Conservation (phyloP, 129 eudicot species). For the Saussurea involucrata region DNA sequence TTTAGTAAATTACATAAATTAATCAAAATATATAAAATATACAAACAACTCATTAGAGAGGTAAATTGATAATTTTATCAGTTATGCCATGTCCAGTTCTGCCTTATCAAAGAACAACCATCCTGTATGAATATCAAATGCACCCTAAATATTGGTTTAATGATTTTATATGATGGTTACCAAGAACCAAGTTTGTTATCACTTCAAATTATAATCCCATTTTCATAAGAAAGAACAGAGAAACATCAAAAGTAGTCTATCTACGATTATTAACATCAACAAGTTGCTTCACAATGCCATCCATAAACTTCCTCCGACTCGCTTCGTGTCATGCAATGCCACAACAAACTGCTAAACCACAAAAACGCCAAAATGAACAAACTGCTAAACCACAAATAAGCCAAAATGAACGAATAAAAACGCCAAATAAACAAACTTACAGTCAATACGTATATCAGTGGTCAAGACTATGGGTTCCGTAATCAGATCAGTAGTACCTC, state of each 20-base stretch:
- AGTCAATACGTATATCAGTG: conserved; percentile 11
- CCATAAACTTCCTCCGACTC: not conserved
- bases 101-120: too few relatives aligned
- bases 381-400: not conserved
- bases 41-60: too few relatives aligned
- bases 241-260: conserved; percentile 7
- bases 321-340: not conserved
- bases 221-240: not conserved
- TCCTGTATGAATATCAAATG: too few relatives aligned
- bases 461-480: conserved; percentile 7
- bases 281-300: conserved; percentile 4
- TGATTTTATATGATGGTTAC: too few relatives aligned
- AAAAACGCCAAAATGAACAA: not conserved
- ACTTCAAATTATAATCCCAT: not conserved
- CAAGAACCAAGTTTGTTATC: not conserved
- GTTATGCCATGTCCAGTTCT: too few relatives aligned
- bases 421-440: conserved; percentile 15
- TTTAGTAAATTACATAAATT: too few relatives aligned
- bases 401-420: not conserved
- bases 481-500: conserved; percentile 7
- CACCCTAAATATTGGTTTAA: too few relatives aligned
- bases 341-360: not conserved
- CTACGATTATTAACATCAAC: conserved; percentile 3
- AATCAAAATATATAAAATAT: too few relatives aligned
- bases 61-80: too few relatives aligned